Conservation (phyloP, 805 yeast species). For the Candida tallmaniae region DNA sequence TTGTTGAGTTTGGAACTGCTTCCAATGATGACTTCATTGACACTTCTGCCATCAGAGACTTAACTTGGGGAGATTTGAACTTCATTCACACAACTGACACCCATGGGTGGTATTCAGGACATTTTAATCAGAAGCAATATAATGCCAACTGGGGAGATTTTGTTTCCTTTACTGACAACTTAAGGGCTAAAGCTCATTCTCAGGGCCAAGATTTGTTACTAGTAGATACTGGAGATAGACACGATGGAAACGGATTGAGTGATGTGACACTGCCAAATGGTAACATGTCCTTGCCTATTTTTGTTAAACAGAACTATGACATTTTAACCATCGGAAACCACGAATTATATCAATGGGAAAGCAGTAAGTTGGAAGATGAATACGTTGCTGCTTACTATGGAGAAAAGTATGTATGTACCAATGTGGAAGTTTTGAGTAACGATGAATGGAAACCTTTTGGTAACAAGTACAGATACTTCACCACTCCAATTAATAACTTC, state of each 20-base stretch:
- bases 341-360: slow-evolving; percentile 70
- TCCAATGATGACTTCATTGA: too few species aligned
- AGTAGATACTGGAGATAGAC: slow-evolving; percentile 89
- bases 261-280: slow-evolving; percentile 81
- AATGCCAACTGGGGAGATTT: slow-evolving; percentile 93
- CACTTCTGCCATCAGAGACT: slow-evolving; percentile 29
- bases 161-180: slow-evolving; percentile 55
- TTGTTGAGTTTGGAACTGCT: too few species aligned
- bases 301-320: slow-evolving; percentile 66
- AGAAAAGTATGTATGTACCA: slow-evolving; percentile 64
- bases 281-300: slow-evolving; percentile 52
- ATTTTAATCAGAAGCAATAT: slow-evolving; percentile 68
- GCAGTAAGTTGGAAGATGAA: slow-evolving; percentile 62
- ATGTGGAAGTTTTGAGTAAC: slow-evolving; percentile 54
- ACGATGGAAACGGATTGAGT: slow-evolving; percentile 88
- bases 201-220: slow-evolving; percentile 61
- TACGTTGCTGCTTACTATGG: slow-evolving; percentile 54
- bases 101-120: slow-evolving; percentile 96
- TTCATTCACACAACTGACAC: slow-evolving; percentile 95
- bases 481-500: slow-evolving; percentile 48
- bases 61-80: slow-evolving; percentile 69
- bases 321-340: slow-evolving; percentile 86
- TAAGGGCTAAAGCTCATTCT: slow-evolving; percentile 41
- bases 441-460: slow-evolving; percentile 63
- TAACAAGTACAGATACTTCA: slow-evolving; percentile 56